A percentile compares a stretch with the other conserved stretches of the same genome.
These are phyloP conservation scores for Juglanconis oblonga DNA, from an alignment of 2,329 filamentous ascomycete species.

Conservation along the genomic window DNA sequence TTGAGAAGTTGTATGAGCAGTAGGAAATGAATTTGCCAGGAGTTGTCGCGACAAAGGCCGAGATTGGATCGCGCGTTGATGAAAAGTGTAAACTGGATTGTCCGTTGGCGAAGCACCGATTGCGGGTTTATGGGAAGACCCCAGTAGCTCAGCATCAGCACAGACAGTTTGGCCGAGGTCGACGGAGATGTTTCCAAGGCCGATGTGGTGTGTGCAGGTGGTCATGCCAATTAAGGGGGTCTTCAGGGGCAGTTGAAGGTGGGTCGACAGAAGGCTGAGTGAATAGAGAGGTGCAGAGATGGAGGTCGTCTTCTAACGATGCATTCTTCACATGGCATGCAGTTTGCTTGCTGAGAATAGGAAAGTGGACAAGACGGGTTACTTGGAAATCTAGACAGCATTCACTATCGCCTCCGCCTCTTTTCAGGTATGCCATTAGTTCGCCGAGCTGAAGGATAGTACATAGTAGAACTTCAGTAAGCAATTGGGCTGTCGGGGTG, in stretches of 20 bases:
- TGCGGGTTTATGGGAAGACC: conserved; percentile 2
- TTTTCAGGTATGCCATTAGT: too few species aligned
- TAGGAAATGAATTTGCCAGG: neutral
- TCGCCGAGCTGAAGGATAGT: too few species aligned
- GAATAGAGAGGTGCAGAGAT: neutral
- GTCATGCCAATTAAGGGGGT: neutral
- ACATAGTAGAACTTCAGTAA: too few species aligned
- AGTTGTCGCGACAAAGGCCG: neutral
- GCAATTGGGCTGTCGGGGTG: neutral
- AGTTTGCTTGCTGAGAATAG: too few species aligned
- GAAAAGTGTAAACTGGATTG: neutral
- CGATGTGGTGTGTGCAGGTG: neutral
- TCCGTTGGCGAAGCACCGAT: conserved; percentile 8
- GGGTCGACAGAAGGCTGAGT: neutral
- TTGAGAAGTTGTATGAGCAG: neutral
- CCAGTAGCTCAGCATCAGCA: neutral
- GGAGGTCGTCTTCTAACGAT: too few species aligned
- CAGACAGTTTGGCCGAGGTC: neutral
- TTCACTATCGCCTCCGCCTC: neutral
- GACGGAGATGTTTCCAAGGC: neutral
- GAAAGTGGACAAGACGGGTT: too few species aligned
- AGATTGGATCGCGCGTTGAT: neutral
- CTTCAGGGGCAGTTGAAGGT: neutral
- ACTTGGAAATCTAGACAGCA: too few species aligned
- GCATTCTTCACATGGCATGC: too few species aligned